These are phyloP conservation scores for Leccinum incarnatum DNA, from an alignment of 768 basidiomycete genomes.

Conservation along the genomic window DNA sequence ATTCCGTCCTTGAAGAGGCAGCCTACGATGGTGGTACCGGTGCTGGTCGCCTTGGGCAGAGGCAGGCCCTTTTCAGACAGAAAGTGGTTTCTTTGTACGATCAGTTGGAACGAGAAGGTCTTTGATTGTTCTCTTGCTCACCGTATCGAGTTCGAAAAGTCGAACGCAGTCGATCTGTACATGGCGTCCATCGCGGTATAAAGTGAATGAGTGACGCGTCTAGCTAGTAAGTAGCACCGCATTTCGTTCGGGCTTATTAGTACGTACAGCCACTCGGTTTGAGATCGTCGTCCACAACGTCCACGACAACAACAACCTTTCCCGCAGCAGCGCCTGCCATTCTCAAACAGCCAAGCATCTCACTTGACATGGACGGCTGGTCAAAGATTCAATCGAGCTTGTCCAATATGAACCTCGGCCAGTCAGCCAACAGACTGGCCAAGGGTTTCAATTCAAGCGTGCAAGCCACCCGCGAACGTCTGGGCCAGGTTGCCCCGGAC, in stretches of 20 bases:
- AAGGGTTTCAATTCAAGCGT: constrained; percentile 81
- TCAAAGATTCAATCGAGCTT: constrained; percentile 63
- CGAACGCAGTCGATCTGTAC: constrained; percentile 60
- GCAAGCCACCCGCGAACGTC: constrained; percentile 82
- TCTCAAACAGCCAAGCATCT: not conserved
- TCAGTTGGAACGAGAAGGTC: not conserved
- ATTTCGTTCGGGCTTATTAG: not conserved
- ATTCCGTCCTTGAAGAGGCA: constrained; percentile 92
- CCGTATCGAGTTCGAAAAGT: constrained; percentile 77
- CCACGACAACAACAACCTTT: constrained; percentile 4
- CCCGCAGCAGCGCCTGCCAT: not conserved
- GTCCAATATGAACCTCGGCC: constrained; percentile 63
- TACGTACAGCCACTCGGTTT: constrained; percentile 2
- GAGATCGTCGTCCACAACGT: constrained; percentile 1
- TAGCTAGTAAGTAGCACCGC: constrained; percentile 32
- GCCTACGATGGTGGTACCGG: constrained; percentile 97
- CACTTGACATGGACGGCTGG: constrained; percentile 49
- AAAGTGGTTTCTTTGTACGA: constrained; percentile 61
- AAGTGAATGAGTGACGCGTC: constrained; percentile 3
- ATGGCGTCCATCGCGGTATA: constrained; percentile 41
- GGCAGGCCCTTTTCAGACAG: constrained; percentile 67
- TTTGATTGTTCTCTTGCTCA: constrained; percentile 29
- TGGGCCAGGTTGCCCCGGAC: constrained; percentile 87
- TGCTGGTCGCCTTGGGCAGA: constrained; percentile 83
- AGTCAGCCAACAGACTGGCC: constrained; percentile 70